phyloP scores from a whole-genome alignment of 352 stramenopile genomes.

The Plasmopara halstedii region DNA sequence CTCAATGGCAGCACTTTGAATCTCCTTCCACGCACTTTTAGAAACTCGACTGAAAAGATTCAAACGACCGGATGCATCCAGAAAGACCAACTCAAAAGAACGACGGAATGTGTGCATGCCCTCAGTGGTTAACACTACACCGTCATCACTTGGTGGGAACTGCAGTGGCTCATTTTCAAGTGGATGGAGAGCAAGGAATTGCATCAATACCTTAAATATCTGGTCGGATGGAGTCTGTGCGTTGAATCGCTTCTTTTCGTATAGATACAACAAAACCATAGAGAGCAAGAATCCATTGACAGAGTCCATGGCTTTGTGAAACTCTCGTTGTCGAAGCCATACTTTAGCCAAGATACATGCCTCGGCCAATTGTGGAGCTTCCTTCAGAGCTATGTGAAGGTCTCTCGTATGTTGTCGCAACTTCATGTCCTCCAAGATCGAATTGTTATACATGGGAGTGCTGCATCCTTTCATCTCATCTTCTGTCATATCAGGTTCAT shows the following conservation, averaged over 20 bases:
- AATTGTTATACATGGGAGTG: slow-evolving; percentile 87
- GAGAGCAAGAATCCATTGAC: slow-evolving; percentile 77
- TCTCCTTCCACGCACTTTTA: slow-evolving; percentile 54
- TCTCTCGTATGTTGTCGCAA: slow-evolving; percentile 72
- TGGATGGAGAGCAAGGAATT: slow-evolving; percentile 70
- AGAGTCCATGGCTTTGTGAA: slow-evolving; percentile 65
- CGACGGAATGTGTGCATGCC: slow-evolving; percentile 59
- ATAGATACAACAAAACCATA: slow-evolving; percentile 84
- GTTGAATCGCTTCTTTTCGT: slow-evolving; percentile 61
- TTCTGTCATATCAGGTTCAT: slow-evolving; percentile 64
- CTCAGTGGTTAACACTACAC: slow-evolving; percentile 54
- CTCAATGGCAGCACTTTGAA: slow-evolving; percentile 56
- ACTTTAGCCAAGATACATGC: slow-evolving; percentile 82
- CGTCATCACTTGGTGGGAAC: slow-evolving; percentile 48
- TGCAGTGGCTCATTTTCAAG: slow-evolving; percentile 56
- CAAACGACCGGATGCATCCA: slow-evolving; percentile 64
- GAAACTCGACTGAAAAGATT: slow-evolving; percentile 73
- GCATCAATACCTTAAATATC: slow-evolving; percentile 81
- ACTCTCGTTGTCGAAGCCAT: slow-evolving; percentile 80
- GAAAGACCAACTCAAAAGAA: slow-evolving; percentile 66
- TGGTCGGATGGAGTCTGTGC: slow-evolving; percentile 66
- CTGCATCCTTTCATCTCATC: slow-evolving; percentile 56
- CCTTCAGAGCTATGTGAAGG: slow-evolving; percentile 57
- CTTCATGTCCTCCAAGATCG: slow-evolving; percentile 88
- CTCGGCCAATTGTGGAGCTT: slow-evolving; percentile 64